Evolutionary conservation across 345 rosid species (phyloP), one percentile per base, ranked within the genome.

Genomic region (Syzygium aromaticum): DNA sequence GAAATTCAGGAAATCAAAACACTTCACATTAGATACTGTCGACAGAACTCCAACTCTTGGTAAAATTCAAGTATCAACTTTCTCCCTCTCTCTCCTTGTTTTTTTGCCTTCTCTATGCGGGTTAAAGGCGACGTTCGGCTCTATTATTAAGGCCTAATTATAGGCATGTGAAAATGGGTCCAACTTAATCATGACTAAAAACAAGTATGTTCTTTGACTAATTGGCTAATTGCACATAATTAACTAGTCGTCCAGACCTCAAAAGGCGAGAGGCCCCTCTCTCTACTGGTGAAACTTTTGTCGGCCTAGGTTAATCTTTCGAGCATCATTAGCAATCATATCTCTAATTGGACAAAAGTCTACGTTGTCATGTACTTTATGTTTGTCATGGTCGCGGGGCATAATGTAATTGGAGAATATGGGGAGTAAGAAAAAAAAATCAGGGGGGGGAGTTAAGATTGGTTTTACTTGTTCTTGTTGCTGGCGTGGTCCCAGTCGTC

Each of bases 401-500:
- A 21, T 21, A 15, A 73, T 73, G 49, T 19, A 2, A 56, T 56
- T 56, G 49, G 80, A 73, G 80, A 33, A 73, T 73, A 1, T 33
- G 23, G 49, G 49, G 49, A 9, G 80, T 73, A 17, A 82, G 49
- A 8, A 73, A 8, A 23, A 10, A 59, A 30, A 52, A 12, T 12
- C 3, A 56, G 28, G 40, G 30, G n/a, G n/a, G 22, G 25, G 28
- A 30, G 51, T 52, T 46, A 4, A 4, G 1, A 10, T 38, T 12
- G 33, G 54, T 56, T 53, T 85, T 94, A 97, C 99, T 96, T 96
- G 92, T 93, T 97, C 89, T 97, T 94, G 91, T 97, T 96, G 90
- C 96, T 92, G 89, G 84, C 86, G 85, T 95, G 99, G 92, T 97
- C 98, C 99, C 98, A 97, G 77, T 96, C 98, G 54, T 97, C 99